phyloP scores from a whole-genome alignment of 2,329 filamentous ascomycete species.

The Karstenula rhodostoma region DNA sequence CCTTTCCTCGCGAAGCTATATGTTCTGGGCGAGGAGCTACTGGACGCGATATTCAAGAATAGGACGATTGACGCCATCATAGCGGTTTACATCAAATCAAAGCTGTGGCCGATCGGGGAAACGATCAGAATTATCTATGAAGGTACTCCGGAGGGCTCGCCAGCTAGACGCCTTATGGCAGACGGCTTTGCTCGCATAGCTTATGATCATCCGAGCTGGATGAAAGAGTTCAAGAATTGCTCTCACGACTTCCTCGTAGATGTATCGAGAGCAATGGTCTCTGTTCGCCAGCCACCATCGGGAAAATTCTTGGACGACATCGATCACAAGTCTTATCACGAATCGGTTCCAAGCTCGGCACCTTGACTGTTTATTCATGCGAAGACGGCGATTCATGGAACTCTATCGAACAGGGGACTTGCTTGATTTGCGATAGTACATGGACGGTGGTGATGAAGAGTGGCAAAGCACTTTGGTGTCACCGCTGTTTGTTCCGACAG shows the following conservation, averaged over 20 bases:
- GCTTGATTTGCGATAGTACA: background rate
- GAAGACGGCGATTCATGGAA: background rate
- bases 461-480: background rate
- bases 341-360: background rate
- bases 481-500: too few species aligned
- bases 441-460: background rate
- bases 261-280: background rate
- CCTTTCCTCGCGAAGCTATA: conserved; percentile 12
- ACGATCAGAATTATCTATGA: too few species aligned
- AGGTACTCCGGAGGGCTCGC: too few species aligned
- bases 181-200: too few species aligned
- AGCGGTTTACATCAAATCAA: too few species aligned
- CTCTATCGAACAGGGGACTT: background rate
- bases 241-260: conserved; percentile 1
- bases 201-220: background rate
- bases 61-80: background rate
- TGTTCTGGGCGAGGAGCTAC: conserved; percentile 13
- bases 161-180: too few species aligned
- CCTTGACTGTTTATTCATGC: background rate
- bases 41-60: conserved; percentile 6
- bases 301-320: too few species aligned
- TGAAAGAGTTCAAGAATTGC: background rate
- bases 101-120: too few species aligned
- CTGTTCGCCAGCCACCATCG: background rate
- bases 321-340: background rate